A percentile compares a stretch with the other conserved stretches of the same genome.
phyloP scores from a whole-genome alignment of 768 basidiomycete species.

The Russula brevipes region DNA sequence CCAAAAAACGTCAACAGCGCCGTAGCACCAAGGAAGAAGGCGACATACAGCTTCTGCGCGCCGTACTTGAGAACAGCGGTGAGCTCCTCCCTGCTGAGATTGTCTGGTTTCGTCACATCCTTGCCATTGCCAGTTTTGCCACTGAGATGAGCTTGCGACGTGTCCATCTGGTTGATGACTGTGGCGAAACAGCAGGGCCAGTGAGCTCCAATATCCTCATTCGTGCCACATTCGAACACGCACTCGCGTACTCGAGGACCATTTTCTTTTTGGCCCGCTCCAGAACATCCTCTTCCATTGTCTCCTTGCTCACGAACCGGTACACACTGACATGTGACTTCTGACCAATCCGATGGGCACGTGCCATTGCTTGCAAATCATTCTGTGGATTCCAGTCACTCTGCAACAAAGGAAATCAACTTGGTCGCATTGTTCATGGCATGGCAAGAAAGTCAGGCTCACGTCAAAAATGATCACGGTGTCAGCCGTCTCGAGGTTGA shows the following conservation, averaged over 20 bases:
- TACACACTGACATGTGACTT: slow-evolving; percentile 99
- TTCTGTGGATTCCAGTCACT: slow-evolving; percentile 99
- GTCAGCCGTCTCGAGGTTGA: slow-evolving; percentile 98
- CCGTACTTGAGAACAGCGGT: slow-evolving; percentile 98
- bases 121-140: slow-evolving; percentile 59
- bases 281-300: slow-evolving; percentile 98
- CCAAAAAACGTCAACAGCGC: slow-evolving; percentile 22
- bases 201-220: neutral
- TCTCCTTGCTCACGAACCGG: slow-evolving; percentile 97
- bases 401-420: slow-evolving; percentile 38
- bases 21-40: slow-evolving; percentile 9
- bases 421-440: slow-evolving; percentile 19
- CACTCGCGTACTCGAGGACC: slow-evolving; percentile 99
- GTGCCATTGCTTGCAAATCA: slow-evolving; percentile 98
- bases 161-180: slow-evolving; percentile 99
- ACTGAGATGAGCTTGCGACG: slow-evolving; percentile 92
- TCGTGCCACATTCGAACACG: slow-evolving; percentile 36
- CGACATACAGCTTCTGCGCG: slow-evolving; percentile 87
- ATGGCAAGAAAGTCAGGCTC: slow-evolving; percentile 33
- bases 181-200: slow-evolving; percentile 9
- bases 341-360: slow-evolving; percentile 98
- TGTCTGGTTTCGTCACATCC: slow-evolving; percentile 70
- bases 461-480: slow-evolving; percentile 99
- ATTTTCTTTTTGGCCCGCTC: slow-evolving; percentile 99
- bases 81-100: slow-evolving; percentile 92